phyloP scores from a whole-genome alignment of 805 yeast species.

The Candida sphagnicola region DNA sequence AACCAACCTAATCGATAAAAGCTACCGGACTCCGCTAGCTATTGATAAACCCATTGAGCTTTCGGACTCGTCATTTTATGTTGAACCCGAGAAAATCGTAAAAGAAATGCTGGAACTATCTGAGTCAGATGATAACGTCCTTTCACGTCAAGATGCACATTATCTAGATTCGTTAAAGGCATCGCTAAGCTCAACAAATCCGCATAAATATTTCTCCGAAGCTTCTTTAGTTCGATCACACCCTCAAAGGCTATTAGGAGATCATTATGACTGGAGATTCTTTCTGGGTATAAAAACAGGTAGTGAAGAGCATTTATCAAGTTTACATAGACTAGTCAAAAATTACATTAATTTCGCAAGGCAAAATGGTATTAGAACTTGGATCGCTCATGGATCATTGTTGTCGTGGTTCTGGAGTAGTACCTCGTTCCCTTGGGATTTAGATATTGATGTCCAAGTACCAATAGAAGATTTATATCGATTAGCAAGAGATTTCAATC shows the following conservation, averaged over 20 bases:
- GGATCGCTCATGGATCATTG: slow-evolving; percentile 67
- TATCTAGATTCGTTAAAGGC: slow-evolving; percentile 16
- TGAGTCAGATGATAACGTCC: background rate
- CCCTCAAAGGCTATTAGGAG: slow-evolving; percentile 19
- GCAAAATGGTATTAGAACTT: slow-evolving; percentile 44
- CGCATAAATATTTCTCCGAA: slow-evolving; percentile 29
- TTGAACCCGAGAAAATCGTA: slow-evolving; percentile 16
- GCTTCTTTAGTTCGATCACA: slow-evolving; percentile 16
- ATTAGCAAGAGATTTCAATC: slow-evolving; percentile 46
- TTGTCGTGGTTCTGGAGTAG: slow-evolving; percentile 68
- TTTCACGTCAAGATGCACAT: slow-evolving; percentile 9
- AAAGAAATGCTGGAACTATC: no score
- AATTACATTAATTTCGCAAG: slow-evolving; percentile 50
- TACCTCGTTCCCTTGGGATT: slow-evolving; percentile 60
- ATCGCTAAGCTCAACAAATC: slow-evolving; percentile 12
- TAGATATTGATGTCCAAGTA: slow-evolving; percentile 63
- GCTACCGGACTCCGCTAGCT: background rate
- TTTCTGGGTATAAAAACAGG: slow-evolving; percentile 24
- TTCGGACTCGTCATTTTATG: slow-evolving; percentile 19
- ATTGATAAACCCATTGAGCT: slow-evolving; percentile 11
- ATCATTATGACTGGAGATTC: slow-evolving; percentile 39
- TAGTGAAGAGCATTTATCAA: slow-evolving; percentile 30
- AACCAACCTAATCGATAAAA: background rate
- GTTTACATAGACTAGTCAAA: slow-evolving; percentile 47
- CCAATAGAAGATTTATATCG: slow-evolving; percentile 45